Conservation (phyloP, 2,329 filamentous ascomycete genomes). For the Beauveria rudraprayagi region DNA sequence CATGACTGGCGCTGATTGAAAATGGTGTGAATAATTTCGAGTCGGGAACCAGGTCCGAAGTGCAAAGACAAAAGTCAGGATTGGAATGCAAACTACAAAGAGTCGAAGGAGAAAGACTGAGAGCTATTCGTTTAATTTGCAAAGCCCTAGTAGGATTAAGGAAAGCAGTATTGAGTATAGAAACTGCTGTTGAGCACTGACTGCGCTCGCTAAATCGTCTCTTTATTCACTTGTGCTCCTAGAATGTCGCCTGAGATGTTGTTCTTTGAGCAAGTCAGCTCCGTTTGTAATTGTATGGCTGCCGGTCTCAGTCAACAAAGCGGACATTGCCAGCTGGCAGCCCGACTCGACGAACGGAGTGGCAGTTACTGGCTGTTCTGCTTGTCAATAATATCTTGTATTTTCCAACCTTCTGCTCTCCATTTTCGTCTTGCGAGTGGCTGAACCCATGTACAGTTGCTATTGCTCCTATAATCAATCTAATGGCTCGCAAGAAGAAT, state of each 20-base stretch:
- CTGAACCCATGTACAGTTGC: neutral
- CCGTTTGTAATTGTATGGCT: neutral
- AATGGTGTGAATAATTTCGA: neutral
- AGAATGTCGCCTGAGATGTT: neutral
- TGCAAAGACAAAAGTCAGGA: neutral
- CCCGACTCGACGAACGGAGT: neutral
- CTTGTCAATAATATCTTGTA: no score
- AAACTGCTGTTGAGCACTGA: neutral
- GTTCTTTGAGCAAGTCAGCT: neutral
- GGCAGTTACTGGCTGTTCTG: neutral
- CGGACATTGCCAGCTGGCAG: neutral
- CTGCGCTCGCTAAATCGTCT: neutral
- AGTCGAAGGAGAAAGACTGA: neutral
- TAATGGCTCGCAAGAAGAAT: conserved; percentile 5
- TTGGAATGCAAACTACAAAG: neutral
- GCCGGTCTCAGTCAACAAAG: neutral
- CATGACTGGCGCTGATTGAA: neutral
- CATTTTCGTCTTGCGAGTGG: no score
- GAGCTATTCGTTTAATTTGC: neutral
- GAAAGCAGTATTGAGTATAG: neutral
- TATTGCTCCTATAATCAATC: neutral
- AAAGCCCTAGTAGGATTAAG: neutral
- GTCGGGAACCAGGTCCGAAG: neutral
- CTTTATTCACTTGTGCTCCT: neutral
- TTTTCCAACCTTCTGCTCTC: no score